Conservation (phyloP, 202 grass and related monocot species). For the Carex arenaria region DNA sequence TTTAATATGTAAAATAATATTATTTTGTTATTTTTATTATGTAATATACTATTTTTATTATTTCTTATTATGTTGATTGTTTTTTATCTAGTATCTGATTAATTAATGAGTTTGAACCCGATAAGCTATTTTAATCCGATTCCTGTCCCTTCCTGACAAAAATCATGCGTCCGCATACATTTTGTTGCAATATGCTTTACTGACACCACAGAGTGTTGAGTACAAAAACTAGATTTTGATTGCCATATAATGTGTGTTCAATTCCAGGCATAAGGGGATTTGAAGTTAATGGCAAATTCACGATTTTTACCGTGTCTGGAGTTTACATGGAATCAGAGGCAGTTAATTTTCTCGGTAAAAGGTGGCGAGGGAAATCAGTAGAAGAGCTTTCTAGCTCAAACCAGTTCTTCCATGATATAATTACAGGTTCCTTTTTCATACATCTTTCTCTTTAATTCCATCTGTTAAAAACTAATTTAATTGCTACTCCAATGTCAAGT, state of each 20-base stretch:
- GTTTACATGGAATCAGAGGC: constrained; percentile 16
- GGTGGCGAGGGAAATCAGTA: constrained; percentile 13
- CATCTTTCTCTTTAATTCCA: neutral
- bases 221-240: neutral
- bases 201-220: neutral
- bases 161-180: neutral
- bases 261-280: neutral
- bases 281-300: neutral
- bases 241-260: neutral
- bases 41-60: too few relatives aligned
- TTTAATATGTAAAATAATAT: too few relatives aligned
- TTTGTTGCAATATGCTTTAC: neutral
- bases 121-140: too few relatives aligned
- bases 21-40: too few relatives aligned
- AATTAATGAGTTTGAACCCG: too few relatives aligned
- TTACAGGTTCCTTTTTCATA: neutral
- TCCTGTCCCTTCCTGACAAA: too few relatives aligned
- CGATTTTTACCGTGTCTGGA: neutral
- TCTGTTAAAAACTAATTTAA: neutral
- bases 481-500: too few relatives aligned
- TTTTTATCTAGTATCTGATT: too few relatives aligned
- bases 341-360: neutral
- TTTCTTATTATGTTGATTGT: too few relatives aligned
- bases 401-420: constrained; percentile 21
- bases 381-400: constrained; percentile 15